Evolutionary conservation across 2,329 filamentous ascomycete species (phyloP).

Genomic region (Davidsoniella eucalypti): DNA sequence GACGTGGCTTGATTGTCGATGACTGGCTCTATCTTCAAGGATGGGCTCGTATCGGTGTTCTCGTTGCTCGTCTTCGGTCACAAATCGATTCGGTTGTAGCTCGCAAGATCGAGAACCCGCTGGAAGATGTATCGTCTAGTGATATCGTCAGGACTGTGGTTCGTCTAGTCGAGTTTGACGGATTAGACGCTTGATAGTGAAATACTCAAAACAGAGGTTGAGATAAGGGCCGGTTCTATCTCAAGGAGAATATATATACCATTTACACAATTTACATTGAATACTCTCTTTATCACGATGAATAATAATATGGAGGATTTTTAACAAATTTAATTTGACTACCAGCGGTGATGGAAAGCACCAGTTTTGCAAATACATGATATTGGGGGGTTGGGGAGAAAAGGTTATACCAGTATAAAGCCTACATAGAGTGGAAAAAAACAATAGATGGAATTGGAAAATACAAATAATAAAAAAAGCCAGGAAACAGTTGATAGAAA

Average conservation of each 20-base stretch:
- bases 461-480: neutral
- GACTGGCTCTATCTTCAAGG: constrained; percentile 75
- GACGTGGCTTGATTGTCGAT: constrained; percentile 75
- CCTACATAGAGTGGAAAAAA: neutral
- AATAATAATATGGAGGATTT: neutral
- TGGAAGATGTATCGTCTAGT: constrained; percentile 32
- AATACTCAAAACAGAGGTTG: neutral
- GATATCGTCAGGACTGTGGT: constrained; percentile 64
- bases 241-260: neutral
- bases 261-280: neutral
- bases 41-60: constrained; percentile 86
- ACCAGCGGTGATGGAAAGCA: too few species aligned
- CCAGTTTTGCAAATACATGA: too few species aligned
- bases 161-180: constrained; percentile 76
- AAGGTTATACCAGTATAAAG: neutral
- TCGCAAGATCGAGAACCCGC: constrained; percentile 60
- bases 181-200: constrained; percentile 46
- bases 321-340: neutral
- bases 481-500: neutral
- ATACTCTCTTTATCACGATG: neutral
- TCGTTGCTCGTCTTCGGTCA: constrained; percentile 65
- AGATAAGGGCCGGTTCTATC: neutral
- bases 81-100: constrained; percentile 80
- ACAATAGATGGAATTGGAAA: neutral
- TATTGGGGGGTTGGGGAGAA: neutral